Base-by-base conservation (phyloP, 352 stramenopile genomes). In the Thraustochytrium striatum region DNA sequence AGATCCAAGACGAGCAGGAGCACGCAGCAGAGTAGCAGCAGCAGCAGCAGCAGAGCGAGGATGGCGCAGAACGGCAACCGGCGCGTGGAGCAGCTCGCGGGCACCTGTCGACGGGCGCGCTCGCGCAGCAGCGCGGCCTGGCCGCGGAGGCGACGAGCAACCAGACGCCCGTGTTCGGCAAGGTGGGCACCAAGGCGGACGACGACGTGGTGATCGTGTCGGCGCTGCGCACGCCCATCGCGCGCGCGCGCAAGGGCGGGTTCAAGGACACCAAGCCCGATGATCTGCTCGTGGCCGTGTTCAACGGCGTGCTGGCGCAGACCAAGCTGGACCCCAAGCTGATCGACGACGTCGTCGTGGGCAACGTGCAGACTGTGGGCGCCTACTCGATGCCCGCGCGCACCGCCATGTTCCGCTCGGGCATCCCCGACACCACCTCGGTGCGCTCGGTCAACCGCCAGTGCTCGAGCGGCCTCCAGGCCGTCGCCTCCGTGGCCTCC, bases 241-340 rank as follows among this genome's bases (percentile, higher is more conserved):
- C 13, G 13, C 55, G 70, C 39, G 70, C 61, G 33, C 38, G 58
- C 38, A 55, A 58, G 62, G 91, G 91, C 35, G 89, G 87, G 28
- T 96, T 96, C 84, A 95, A 95, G 86, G 89, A 95, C 84, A 95
- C 90, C 13, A 95, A 90, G 44, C 90, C 91, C 36, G 91, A 96
- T 78, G 90, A 93, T 38, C 84, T 96, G 61, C 88, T 96, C 32
- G 87, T 79, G 35, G 70, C 85, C 53, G 88, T 94, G 55, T 86
- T 96, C 32, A 81, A 87, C 81, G 90, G 89, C 5, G 87, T 95
- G 35, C 78, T 96, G 36, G 87, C 91, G 79, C 86, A 93, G 79
- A 87, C 88, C 52, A 91, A 92, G 81, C 75, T 96, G 5, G 87
- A 91, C 81, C 84, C 88, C 0, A 88, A 88, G 79, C 81, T 88